Base-by-base conservation (phyloP, 2,329 filamentous ascomycete species). In the Ophiocordyceps unilateralis region DNA sequence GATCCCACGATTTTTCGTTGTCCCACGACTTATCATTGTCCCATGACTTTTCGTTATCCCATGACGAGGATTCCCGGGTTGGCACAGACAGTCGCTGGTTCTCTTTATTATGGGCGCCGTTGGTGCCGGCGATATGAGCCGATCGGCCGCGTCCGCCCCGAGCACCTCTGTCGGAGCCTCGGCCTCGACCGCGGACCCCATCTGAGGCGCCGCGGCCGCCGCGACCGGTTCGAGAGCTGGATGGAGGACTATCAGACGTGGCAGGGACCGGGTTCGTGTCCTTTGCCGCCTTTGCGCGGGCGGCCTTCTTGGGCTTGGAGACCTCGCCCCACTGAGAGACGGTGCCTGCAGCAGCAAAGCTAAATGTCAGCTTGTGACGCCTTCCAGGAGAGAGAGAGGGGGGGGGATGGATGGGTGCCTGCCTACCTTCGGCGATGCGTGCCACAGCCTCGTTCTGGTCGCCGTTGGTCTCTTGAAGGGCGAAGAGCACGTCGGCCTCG, bases 401-500 rank as follows among this genome's bases (percentile, higher is more conserved):
- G 23, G 15, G 15, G 15, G 14, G 39, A 22, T 5, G n/a, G 7
- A 10, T 4, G 5, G 21, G 21, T n/a, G n/a, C n/a, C n/a, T 11
- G 20, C 38, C 8, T 69, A 87, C 83, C 83, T 63, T 88, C 81
- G 54, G 80, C 77, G 61, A 91, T 89, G 62, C 79, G 78, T 55
- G 82, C 78, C 58, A 84, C 82, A 50, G 83, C 77, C 53, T 75
- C 65, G 53, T 82, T 74, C 55, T 86, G 70, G 63, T 91, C 83
- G 54, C 83, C 84, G 54, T 84, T 75, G 44, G 81, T 82, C 69
- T 98, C 91, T 63, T 93, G 78, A 46, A 98, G 72, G 48, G 88
- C 88, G 61, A 91, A 91, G 50, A 96, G 78, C 49, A 96, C 77
- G 62, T 96, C 89, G 62, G 88, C 85, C 57, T 94, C 85, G 53